These are phyloP conservation scores for Pseudogymnoascus sp. DNA, from an alignment of 2,329 filamentous ascomycete genomes.

Conservation along the genomic window DNA sequence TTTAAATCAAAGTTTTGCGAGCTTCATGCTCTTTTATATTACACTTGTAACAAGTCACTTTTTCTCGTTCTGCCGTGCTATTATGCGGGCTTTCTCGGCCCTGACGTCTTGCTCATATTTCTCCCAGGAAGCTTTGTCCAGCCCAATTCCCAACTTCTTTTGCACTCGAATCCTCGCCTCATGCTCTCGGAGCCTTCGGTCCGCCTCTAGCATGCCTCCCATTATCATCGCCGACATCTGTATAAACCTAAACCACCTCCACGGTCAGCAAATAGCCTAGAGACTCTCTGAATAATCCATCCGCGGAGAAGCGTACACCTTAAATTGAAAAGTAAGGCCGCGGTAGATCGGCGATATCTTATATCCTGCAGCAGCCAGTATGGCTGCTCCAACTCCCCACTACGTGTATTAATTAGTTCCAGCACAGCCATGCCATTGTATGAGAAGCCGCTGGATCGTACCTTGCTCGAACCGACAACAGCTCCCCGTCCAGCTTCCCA, in stretches of 20 bases:
- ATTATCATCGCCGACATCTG: slow-evolving; percentile 83
- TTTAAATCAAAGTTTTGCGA: slow-evolving; percentile 8
- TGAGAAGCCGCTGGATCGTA: slow-evolving; percentile 23
- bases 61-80: background rate
- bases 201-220: slow-evolving; percentile 68
- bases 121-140: slow-evolving; percentile 61
- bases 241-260: slow-evolving; percentile 51
- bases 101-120: slow-evolving; percentile 50
- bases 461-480: slow-evolving; percentile 55
- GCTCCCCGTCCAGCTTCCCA: slow-evolving; percentile 65
- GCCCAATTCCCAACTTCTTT: slow-evolving; percentile 43
- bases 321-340: slow-evolving; percentile 65
- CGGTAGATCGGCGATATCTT: slow-evolving; percentile 63
- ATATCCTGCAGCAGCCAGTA: slow-evolving; percentile 55
- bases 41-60: background rate
- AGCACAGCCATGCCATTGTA: background rate
- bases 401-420: slow-evolving; percentile 23
- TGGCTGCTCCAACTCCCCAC: slow-evolving; percentile 60
- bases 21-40: slow-evolving; percentile 12
- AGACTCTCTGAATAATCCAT: slow-evolving; percentile 4
- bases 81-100: slow-evolving; percentile 15
- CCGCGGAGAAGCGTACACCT: slow-evolving; percentile 48
- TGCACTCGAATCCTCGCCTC: slow-evolving; percentile 57
- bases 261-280: background rate
- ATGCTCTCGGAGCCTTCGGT: slow-evolving; percentile 56